Base-by-base conservation (phyloP, 2,329 filamentous ascomycete species). In the Neopestalotiopsis sp. region DNA sequence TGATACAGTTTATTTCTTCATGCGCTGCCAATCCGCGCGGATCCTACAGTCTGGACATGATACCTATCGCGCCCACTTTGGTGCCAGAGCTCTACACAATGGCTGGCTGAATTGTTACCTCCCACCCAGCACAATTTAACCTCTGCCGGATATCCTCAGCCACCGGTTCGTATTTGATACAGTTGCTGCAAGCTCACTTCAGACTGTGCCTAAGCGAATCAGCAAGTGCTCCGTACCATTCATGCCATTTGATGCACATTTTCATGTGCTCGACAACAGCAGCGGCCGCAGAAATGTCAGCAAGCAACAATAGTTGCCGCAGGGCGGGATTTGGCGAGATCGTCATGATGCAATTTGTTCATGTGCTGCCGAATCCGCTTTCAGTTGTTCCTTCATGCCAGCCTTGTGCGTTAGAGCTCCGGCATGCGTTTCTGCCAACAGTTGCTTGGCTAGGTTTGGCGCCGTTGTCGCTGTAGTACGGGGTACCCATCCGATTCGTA, bases 391-490 rank as follows among this genome's bases (percentile, higher is more conserved):
- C 7, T 34, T 17, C 30, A 38, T 17, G 60, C 20, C 40, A 45
- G 42, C 62, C 62, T 45, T 66, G 45, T 42, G 17, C 63, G 63
- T 56, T 45, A 57, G 32, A 66, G 10, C 45, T 30, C 13, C 12
- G 14, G 60, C 60, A 63, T 63, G 52, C 60, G 49, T 66, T 61
- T 42, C 10, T 38, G 42, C 69, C 57, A 67, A 67, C 65, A 20
- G 56, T 42, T 71, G n/a, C 68, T 57, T 59, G 62, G 61, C 67
- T 68, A 69, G 68, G 70, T 69, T 63, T 65, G 68, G 66, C 69
- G 71, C 71, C 69, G 62, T 65, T 68, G 67, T 69, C 28, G 59
- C 30, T 60, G 28, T n/a, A 49, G 34, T 56, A 63, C 30, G 34
- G 30, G 56, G 65, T 71, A 68, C 67, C 62, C 64, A 17, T 63